A percentile compares a stretch with the other conserved stretches of the same genome.
Evolutionary conservation across 108 stramenopile species (phyloP).

Genomic region (Cyclotella baltica): DNA sequence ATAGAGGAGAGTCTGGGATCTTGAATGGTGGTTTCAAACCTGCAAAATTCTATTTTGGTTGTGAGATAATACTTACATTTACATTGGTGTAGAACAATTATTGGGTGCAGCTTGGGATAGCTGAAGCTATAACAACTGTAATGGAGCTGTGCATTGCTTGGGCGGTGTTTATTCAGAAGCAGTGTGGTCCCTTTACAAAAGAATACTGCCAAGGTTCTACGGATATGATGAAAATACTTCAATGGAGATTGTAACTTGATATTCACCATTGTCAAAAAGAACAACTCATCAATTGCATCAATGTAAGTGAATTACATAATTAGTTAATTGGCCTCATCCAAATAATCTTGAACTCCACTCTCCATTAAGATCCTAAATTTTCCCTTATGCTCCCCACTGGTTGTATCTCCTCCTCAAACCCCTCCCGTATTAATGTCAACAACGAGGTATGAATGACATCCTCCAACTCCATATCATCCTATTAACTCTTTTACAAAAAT

Average conservation of each 20-base stretch:
- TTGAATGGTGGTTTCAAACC: too few species aligned
- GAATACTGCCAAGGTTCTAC: not conserved
- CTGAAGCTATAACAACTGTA: too few species aligned
- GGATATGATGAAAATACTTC: conserved; percentile 24
- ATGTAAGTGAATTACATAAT: not conserved
- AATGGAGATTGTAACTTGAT: too few species aligned
- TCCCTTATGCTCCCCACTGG: conserved; percentile 83
- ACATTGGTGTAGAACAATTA: too few species aligned
- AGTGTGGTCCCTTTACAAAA: conserved; percentile 18
- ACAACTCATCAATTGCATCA: too few species aligned
- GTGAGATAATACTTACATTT: too few species aligned
- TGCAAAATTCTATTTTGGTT: too few species aligned
- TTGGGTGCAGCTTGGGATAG: too few species aligned
- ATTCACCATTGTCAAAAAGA: too few species aligned
- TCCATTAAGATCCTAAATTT: conserved; percentile 95
- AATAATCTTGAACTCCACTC: conserved; percentile 98
- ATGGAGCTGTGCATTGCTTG: too few species aligned
- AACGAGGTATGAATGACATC: conserved; percentile 99
- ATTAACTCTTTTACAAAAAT: conserved; percentile 97
- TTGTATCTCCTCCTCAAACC: conserved; percentile 99
- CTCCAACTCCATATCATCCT: conserved; percentile 97
- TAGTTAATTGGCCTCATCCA: conserved; percentile 93
- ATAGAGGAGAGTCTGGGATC: too few species aligned
- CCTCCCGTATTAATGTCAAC: conserved; percentile 96
- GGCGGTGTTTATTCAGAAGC: conserved; percentile 19